These are phyloP conservation scores for Coemansia sp. DNA, from an alignment of 192 early-diverging fungal species.

Conservation along the genomic window DNA sequence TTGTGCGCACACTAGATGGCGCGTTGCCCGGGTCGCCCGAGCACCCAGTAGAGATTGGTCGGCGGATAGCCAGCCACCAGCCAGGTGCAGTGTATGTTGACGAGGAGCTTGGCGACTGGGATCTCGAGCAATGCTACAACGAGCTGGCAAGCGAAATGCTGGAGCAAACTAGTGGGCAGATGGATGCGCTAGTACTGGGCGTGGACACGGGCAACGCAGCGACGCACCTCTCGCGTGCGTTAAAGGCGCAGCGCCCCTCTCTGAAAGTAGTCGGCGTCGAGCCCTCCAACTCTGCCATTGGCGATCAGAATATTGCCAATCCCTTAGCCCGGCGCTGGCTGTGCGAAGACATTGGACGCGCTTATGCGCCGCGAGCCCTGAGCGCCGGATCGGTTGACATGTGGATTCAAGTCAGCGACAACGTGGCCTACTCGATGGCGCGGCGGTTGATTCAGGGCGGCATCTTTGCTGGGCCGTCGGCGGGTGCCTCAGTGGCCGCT, in stretches of 20 bases:
- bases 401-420: conserved; percentile 73
- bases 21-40: conserved; percentile 69
- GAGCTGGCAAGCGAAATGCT: conserved; percentile 69
- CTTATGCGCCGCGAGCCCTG: conserved; percentile 63
- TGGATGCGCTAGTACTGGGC: conserved; percentile 70
- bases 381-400: conserved; percentile 60
- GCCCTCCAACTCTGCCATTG: conserved; percentile 65
- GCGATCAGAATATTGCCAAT: conserved; percentile 36
- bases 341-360: conserved; percentile 74
- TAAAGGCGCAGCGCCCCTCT: conserved; percentile 60
- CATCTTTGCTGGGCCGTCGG: conserved; percentile 65
- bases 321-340: conserved; percentile 61
- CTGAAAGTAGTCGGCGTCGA: conserved; percentile 73
- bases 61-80: conserved; percentile 59
- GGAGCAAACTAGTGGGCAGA: conserved; percentile 55
- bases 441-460: conserved; percentile 68
- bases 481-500: conserved; percentile 69
- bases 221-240: conserved; percentile 62
- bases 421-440: conserved; percentile 71
- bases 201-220: conserved; percentile 71
- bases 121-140: conserved; percentile 46
- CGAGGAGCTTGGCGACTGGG: conserved; percentile 59
- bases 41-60: conserved; percentile 65
- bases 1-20: conserved; percentile 72
- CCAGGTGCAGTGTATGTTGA: conserved; percentile 64